These are phyloP conservation scores for Dichotomocladium elegans DNA, from an alignment of 371 early-diverging fungal species.

Conservation along the genomic window DNA sequence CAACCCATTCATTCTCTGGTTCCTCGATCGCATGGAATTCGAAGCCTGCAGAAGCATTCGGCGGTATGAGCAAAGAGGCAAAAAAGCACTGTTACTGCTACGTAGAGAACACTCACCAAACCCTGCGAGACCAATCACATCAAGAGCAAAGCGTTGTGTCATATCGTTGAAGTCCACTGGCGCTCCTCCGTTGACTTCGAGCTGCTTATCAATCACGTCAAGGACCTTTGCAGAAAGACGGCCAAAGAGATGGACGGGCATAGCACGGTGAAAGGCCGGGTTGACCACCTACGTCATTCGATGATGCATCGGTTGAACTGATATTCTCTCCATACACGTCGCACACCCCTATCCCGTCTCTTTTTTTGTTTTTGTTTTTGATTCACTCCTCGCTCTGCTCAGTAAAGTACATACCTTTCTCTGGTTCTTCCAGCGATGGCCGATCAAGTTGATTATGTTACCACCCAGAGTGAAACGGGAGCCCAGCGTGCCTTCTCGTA, in stretches of 20 bases:
- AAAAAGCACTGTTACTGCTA: neutral
- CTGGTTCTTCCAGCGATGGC: conserved; percentile 20
- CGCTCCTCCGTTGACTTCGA: neutral
- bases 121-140: conserved; percentile 30
- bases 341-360: neutral
- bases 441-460: conserved; percentile 18
- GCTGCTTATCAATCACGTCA: conserved; percentile 10
- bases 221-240: conserved; percentile 16
- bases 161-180: conserved; percentile 12
- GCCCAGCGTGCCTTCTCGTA: too few species aligned
- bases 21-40: conserved; percentile 17
- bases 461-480: conserved; percentile 13
- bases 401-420: too few species aligned
- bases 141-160: conserved; percentile 27
- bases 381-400: too few species aligned
- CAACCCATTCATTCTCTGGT: conserved; percentile 5
- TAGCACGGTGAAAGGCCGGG: conserved; percentile 37
- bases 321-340: neutral
- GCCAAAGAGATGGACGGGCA: conserved; percentile 33
- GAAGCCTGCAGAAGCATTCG: conserved; percentile 11
- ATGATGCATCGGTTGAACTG: too few species aligned
- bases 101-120: conserved; percentile 19
- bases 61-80: neutral
- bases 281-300: conserved; percentile 23
- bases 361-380: neutral